phyloP scores from a whole-genome alignment of 257 asterid species.

The Lantana camara region DNA sequence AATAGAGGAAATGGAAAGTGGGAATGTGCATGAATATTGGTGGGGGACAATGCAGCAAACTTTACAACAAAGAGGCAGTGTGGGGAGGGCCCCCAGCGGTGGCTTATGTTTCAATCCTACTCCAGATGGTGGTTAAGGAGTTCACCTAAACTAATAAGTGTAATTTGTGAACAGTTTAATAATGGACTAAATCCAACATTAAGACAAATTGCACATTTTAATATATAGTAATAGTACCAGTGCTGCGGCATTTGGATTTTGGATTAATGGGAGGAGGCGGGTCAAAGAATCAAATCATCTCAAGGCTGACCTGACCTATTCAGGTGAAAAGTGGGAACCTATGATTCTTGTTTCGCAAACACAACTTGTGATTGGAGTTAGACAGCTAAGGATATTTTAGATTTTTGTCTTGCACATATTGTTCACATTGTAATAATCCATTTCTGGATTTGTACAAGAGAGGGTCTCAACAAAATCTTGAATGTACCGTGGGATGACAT shows the following conservation, averaged over 20 bases:
- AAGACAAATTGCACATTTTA: not conserved
- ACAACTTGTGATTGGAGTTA: slow-evolving; percentile 27
- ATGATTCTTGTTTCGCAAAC: slow-evolving; percentile 5
- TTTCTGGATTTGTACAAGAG: slow-evolving; percentile 2
- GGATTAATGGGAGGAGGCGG: not conserved
- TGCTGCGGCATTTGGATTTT: not conserved
- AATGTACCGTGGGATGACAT: too few relatives aligned
- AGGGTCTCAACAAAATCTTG: too few relatives aligned
- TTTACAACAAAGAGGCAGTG: slow-evolving; percentile 22
- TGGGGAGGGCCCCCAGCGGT: slow-evolving; percentile 9
- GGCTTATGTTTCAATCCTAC: slow-evolving; percentile 23
- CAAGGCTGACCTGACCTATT: not conserved
- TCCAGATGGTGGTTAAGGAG: slow-evolving; percentile 14
- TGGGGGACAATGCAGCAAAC: slow-evolving; percentile 15
- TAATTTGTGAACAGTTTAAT: not conserved
- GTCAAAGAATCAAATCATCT: slow-evolving; percentile 7
- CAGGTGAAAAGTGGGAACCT: slow-evolving; percentile 8
- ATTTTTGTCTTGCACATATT: not conserved
- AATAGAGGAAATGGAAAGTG: too few relatives aligned
- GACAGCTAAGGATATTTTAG: slow-evolving; percentile 28
- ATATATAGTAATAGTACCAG: not conserved
- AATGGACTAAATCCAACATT: not conserved
- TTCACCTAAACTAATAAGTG: not conserved
- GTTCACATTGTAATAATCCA: slow-evolving; percentile 1
- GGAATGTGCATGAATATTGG: not conserved